Conservation (phyloP, 73 alveolate species). For the Paramecium sexaurelia region DNA sequence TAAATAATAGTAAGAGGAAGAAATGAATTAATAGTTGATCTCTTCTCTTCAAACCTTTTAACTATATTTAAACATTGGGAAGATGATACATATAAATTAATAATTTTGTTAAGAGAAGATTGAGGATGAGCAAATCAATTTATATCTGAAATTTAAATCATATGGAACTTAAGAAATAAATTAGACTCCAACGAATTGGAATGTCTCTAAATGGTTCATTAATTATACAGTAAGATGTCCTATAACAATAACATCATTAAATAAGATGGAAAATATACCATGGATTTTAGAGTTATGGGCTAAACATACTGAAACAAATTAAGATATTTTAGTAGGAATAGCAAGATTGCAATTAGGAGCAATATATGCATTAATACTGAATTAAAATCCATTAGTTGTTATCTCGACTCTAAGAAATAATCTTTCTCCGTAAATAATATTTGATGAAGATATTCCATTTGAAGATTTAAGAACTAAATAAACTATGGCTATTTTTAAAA, state of each 20-base stretch:
- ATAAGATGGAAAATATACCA: not conserved
- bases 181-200: slow-evolving; percentile 22
- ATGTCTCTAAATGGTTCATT: not conserved
- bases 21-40: not conserved
- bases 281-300: slow-evolving; percentile 53
- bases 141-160: not conserved
- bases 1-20: slow-evolving; percentile 6
- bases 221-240: not conserved
- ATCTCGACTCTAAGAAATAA: not conserved
- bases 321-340: slow-evolving; percentile 33
- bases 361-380: not conserved
- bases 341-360: not conserved
- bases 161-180: slow-evolving; percentile 44
- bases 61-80: not conserved
- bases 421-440: not conserved
- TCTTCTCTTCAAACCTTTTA: not conserved
- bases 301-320: not conserved
- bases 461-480: slow-evolving; percentile 45
- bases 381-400: not conserved
- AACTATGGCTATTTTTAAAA: slow-evolving; percentile 14
- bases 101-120: not conserved
- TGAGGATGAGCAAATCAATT: slow-evolving; percentile 25
- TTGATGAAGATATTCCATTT: slow-evolving; percentile 42
- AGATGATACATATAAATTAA: not conserved
- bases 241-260: not conserved